Base-by-base conservation (phyloP, 371 early-diverging fungal genomes). In the Encephalitozoon romaleae region DNA sequence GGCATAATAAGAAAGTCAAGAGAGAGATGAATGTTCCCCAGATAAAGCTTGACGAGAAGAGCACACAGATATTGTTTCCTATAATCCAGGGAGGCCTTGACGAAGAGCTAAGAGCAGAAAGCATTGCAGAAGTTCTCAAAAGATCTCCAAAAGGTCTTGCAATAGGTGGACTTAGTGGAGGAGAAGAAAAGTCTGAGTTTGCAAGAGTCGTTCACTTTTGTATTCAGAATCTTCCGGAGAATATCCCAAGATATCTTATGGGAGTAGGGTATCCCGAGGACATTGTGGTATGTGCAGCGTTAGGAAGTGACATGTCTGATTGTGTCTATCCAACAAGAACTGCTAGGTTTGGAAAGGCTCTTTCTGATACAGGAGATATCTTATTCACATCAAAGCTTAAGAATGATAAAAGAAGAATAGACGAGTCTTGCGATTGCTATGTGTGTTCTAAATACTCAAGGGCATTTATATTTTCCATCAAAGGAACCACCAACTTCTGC, bases 271-370 rank as follows among this genome's bases (percentile, higher is more conserved):
- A 94, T 79, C 92, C 93, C 3, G 92, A 91, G 74, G 94, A 94
- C 84, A 81, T 94, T 78, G 91, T 94, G 5, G 90, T 95, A 0
- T 93, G 92, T 86, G 88, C 90, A 39, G 92, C 94, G 28, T 85
- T 95, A 55, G 95, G 95, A 65, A 91, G 91, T 26, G 94, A 94
- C 83, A 94, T 94, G 94, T 92, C 89, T 81, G 95, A 95, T 82
- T 95, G 95, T 84, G 95, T 95, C 4, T 95, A 90, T 83, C 95
- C 95, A 21, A 94, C 95, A 9, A 87, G 95, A 65, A 95, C 94
- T 15, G 94, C 94, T 0, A 89, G 95, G 63, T 94, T 94, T 82
- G 95, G 95, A 28, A 91, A 90, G 78, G 92, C 91, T 4, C 87
- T 95, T 55, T 90, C 90, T 15, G 88, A 90, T 80, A 83, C 88